These are phyloP conservation scores for Oemleria cerasiformis DNA, from an alignment of 306 rosid genomes.

Conservation along the genomic window DNA sequence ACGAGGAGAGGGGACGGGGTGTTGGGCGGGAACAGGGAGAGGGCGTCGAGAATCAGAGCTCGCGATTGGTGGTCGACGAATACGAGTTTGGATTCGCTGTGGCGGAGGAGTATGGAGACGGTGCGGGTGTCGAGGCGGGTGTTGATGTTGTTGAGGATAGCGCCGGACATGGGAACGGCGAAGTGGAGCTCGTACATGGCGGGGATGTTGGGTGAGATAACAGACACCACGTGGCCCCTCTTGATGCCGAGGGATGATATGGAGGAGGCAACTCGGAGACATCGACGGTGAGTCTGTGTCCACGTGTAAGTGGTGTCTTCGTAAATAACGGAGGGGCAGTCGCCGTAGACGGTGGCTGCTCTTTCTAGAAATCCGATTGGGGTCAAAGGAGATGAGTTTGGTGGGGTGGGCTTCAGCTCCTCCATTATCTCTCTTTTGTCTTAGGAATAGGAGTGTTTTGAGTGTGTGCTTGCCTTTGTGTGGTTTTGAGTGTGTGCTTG, in stretches of 20 bases:
- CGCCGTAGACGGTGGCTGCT: slow-evolving; percentile 45
- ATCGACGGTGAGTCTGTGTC: slow-evolving; percentile 57
- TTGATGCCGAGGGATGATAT: slow-evolving; percentile 34
- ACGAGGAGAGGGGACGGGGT: slow-evolving; percentile 36
- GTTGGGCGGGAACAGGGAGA: slow-evolving; percentile 35
- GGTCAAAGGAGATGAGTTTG: slow-evolving; percentile 50
- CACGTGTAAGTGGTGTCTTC: slow-evolving; percentile 40
- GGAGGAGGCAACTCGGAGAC: slow-evolving; percentile 60
- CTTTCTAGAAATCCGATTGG: slow-evolving; percentile 55
- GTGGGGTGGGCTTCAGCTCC: slow-evolving; percentile 19
- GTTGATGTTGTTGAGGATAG: slow-evolving; percentile 56
- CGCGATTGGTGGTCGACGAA: slow-evolving; percentile 39
- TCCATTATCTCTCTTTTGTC: slow-evolving; percentile 21
- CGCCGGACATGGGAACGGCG: slow-evolving; percentile 67
- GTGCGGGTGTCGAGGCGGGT: slow-evolving; percentile 55
- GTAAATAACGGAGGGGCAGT: slow-evolving; percentile 41
- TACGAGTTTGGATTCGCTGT: slow-evolving; percentile 57
- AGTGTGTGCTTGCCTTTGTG: too few species aligned
- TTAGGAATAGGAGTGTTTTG: too few species aligned
- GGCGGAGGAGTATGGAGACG: slow-evolving; percentile 53
- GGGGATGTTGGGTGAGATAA: slow-evolving; percentile 56
- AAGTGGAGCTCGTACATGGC: slow-evolving; percentile 77
- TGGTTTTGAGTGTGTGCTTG: too few species aligned
- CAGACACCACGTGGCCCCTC: slow-evolving; percentile 50
- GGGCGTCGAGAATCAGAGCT: slow-evolving; percentile 29